phyloP scores from a whole-genome alignment of 257 asterid species.

The Rhazya stricta region DNA sequence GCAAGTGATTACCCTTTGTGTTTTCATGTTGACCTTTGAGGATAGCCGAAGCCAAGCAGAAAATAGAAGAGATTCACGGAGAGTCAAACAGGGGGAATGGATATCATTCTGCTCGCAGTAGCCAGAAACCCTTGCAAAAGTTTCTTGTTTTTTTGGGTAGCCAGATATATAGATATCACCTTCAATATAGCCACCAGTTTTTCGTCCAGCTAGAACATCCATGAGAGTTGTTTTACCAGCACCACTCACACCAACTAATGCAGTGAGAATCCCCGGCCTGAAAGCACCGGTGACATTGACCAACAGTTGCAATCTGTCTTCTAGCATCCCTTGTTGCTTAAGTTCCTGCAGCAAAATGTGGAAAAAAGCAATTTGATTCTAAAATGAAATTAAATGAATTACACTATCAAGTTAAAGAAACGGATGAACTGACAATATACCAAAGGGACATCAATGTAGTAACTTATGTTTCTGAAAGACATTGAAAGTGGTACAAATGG shows the following conservation, averaged over 20 bases:
- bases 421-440: slow-evolving; percentile 33
- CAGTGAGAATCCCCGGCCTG: slow-evolving; percentile 94
- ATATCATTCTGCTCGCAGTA: slow-evolving; percentile 92
- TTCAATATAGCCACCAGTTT: slow-evolving; percentile 83
- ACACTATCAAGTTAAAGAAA: slow-evolving; percentile 9
- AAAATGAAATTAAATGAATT: neutral
- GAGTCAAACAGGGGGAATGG: slow-evolving; percentile 88
- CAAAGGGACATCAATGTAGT: slow-evolving; percentile 82
- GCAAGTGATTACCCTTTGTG: slow-evolving; percentile 55
- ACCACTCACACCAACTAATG: slow-evolving; percentile 92
- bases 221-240: slow-evolving; percentile 96
- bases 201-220: slow-evolving; percentile 96
- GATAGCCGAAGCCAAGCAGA: slow-evolving; percentile 85
- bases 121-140: slow-evolving; percentile 95
- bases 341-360: slow-evolving; percentile 49
- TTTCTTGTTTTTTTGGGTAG: slow-evolving; percentile 77
- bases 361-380: neutral
- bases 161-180: slow-evolving; percentile 75
- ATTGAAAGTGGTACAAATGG: slow-evolving; percentile 81
- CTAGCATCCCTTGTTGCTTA: slow-evolving; percentile 74
- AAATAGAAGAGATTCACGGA: slow-evolving; percentile 75
- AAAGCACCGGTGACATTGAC: slow-evolving; percentile 82
- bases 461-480: slow-evolving; percentile 75
- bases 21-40: slow-evolving; percentile 55
- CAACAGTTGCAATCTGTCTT: slow-evolving; percentile 63